These are phyloP conservation scores for Pyrus pyrifolia DNA, from an alignment of 306 rosid genomes.

Conservation along the genomic window DNA sequence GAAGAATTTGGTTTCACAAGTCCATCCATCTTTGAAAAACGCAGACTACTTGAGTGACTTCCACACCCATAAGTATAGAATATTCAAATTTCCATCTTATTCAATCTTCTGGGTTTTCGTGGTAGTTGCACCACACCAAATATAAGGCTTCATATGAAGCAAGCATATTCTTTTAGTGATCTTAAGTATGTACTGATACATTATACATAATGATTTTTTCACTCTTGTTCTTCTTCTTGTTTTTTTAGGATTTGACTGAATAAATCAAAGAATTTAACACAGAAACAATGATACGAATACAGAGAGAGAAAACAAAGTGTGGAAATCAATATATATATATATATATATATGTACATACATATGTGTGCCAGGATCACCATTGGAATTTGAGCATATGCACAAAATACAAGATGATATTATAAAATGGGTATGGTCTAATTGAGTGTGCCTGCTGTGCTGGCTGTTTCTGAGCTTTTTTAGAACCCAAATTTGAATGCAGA, in stretches of 20 bases:
- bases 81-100: not conserved
- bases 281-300: too few relatives aligned
- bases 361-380: not conserved
- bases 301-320: too few relatives aligned
- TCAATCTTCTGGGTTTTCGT: conserved; percentile 4
- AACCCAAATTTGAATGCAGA: conserved; percentile 43
- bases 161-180: not conserved
- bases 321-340: not conserved
- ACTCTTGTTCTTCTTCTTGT: too few relatives aligned
- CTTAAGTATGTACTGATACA: too few relatives aligned
- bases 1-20: not conserved
- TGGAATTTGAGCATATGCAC: conserved; percentile 16
- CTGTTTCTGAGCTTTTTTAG: conserved; percentile 1
- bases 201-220: too few relatives aligned
- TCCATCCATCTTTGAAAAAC: not conserved
- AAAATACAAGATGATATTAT: conserved; percentile 7
- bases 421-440: not conserved
- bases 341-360: too few relatives aligned
- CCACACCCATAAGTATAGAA: not conserved
- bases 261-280: too few relatives aligned
- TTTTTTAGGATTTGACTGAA: too few relatives aligned
- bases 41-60: not conserved
- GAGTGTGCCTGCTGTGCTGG: conserved; percentile 4
- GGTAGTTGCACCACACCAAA: not conserved
- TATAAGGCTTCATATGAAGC: not conserved